Conservation (phyloP, 202 grass and related monocot species). For the Carex arenaria region DNA sequence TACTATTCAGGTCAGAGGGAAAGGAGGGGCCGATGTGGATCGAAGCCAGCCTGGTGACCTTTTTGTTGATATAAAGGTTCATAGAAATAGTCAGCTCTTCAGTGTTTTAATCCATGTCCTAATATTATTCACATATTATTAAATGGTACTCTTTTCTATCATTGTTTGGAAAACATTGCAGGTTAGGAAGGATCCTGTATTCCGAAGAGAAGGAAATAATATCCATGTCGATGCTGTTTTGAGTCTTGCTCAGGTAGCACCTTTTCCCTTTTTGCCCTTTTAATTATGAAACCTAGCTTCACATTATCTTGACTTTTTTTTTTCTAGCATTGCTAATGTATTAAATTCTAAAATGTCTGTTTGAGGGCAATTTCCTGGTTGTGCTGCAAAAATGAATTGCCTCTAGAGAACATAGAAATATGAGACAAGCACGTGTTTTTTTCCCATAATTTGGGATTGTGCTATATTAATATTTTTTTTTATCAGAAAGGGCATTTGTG, state of each 20-base stretch:
- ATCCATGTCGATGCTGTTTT: constrained; percentile 82
- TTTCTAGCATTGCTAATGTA: neutral
- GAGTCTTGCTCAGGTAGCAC: constrained; percentile 72
- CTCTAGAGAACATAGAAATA: neutral
- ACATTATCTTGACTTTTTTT: neutral
- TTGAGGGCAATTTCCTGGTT: neutral
- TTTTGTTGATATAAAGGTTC: constrained; percentile 86
- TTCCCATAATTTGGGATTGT: neutral
- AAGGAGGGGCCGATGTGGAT: constrained; percentile 84
- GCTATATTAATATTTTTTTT: neutral
- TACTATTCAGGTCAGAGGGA: constrained; percentile 74
- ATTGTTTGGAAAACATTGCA: constrained; percentile 31
- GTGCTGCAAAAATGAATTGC: neutral
- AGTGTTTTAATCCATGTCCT: neutral
- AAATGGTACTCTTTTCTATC: constrained; percentile 20
- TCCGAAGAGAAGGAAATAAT: constrained; percentile 80
- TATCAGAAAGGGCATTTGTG: neutral
- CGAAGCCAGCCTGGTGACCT: constrained; percentile 83
- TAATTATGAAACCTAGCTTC: neutral
- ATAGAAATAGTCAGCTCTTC: constrained; percentile 10
- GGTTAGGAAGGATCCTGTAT: constrained; percentile 89
- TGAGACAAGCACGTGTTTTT: neutral
- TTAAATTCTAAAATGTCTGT: constrained; percentile 5
- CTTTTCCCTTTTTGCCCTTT: neutral
- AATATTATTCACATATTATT: constrained; percentile 17